These are phyloP conservation scores for Boletus eberwhitei DNA, from an alignment of 768 basidiomycete genomes.

Conservation along the genomic window DNA sequence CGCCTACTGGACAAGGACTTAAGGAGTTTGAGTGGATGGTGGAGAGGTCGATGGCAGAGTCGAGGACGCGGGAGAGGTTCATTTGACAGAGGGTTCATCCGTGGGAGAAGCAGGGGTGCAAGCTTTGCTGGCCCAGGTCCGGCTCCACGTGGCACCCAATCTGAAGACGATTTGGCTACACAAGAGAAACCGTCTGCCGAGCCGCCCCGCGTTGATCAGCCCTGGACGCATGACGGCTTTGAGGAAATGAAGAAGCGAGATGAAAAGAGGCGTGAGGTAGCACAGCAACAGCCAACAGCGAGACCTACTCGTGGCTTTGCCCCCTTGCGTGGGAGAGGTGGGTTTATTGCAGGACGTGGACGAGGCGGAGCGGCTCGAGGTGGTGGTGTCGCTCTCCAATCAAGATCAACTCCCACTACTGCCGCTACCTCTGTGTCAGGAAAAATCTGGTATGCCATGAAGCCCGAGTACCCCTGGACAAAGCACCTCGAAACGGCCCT, in stretches of 20 bases:
- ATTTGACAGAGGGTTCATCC: conserved; percentile 40
- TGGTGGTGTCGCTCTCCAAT: conserved; percentile 36
- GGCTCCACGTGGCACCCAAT: conserved; percentile 12
- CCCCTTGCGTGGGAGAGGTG: conserved; percentile 46
- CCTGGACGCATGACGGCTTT: conserved; percentile 86
- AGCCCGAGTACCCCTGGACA: conserved; percentile 80
- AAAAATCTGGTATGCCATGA: conserved; percentile 68
- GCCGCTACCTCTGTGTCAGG: conserved; percentile 31
- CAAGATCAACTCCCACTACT: conserved; percentile 27
- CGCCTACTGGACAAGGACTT: conserved; percentile 80
- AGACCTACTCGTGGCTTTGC: conserved; percentile 34
- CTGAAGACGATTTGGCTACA: conserved; percentile 17
- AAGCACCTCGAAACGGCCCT: conserved; percentile 78
- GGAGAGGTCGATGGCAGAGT: conserved; percentile 76
- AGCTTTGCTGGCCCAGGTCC: conserved; percentile 27
- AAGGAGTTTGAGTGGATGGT: conserved; percentile 82
- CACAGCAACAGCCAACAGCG: conserved; percentile 32
- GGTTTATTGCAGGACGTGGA: conserved; percentile 38
- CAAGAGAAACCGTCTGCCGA: conserved; percentile 25
- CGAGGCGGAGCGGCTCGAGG: conserved; percentile 48
- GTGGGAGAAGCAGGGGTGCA: conserved; percentile 60
- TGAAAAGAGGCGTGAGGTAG: conserved; percentile 42
- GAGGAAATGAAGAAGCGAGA: conserved; percentile 82
- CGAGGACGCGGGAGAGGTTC: conserved; percentile 59
- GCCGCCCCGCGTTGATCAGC: conserved; percentile 59